Evolutionary conservation across 768 basidiomycete species (phyloP), one percentile per base, ranked within the genome.

Genomic region (Kondoa subrosea): DNA sequence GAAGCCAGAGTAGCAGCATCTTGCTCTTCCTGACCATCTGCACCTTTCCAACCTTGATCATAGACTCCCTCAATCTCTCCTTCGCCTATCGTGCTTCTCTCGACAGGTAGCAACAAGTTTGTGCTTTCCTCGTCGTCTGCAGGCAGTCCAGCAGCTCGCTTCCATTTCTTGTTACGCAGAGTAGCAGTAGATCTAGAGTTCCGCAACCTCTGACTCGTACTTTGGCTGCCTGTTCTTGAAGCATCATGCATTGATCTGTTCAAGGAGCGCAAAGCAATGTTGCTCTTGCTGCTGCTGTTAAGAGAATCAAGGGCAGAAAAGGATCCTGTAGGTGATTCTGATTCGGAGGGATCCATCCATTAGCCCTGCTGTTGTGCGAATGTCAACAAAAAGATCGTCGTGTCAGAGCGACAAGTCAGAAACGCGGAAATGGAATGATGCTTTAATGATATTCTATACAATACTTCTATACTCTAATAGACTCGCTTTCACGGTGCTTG

Each of bases 31-130:
- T 12, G 34, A 1, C 65, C 67, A 12, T 68, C 57, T 1, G 60
- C 68, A 14, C 59, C 65, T 29, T 67, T 66, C 74, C 74, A 74
- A 1, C 72, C 72, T 25, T 71, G 62, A 33, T 74, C 74, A 40
- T 67, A 74, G 34, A 71, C 72, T 30, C 74, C 74, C 16, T 72
- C 72, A 27, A 59, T 66, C 64, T 74, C 74, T 0, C 70, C 72
- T 57, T 65, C 66, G 17, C 68, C 68, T 1, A 65, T 14, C 3
- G 56, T 25, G 1, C 50, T 56, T 32, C 63, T 40, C 33, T 60
- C 58, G 25, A 27, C n/a, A 25, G n/a, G 25, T 25, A 26, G 25
- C 58, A 60, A 27, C 58, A 60, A 31, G 25, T 26, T 15, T 4
- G 4, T 31, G 58, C 25, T 25, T 25, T 4, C 58, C 58, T 60